A percentile compares a stretch with the other conserved stretches of the same genome.
phyloP scores from a whole-genome alignment of 2,329 filamentous ascomycete species.

The Venturia aucupariae region DNA sequence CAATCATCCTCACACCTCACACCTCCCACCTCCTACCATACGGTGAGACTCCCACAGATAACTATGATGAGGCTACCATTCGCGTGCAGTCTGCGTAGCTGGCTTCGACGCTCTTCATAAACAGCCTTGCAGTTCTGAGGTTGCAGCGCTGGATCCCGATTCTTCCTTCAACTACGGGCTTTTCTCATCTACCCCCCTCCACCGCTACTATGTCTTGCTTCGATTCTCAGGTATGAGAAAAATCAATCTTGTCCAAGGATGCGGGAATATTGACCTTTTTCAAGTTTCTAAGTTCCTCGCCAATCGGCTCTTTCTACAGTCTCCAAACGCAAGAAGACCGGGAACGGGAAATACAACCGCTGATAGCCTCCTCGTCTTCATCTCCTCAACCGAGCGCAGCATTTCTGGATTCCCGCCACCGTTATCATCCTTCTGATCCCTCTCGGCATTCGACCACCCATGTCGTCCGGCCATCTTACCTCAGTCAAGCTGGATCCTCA shows the following conservation, averaged over 20 bases:
- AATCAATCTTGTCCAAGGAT: neutral
- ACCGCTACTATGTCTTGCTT: neutral
- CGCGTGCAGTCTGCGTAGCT: neutral
- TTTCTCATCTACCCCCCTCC: too few species aligned
- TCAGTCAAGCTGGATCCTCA: neutral
- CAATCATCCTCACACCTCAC: neutral
- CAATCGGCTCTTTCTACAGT: conserved; percentile 10
- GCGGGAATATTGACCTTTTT: neutral
- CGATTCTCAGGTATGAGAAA: neutral
- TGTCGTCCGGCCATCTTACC: neutral
- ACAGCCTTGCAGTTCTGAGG: neutral
- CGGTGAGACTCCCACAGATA: neutral
- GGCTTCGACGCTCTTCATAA: neutral
- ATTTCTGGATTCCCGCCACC: neutral
- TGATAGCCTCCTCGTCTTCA: conserved; percentile 10
- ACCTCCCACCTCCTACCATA: neutral
- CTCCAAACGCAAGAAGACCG: neutral
- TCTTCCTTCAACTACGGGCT: too few species aligned
- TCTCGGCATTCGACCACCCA: neutral
- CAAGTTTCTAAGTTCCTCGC: conserved; percentile 11
- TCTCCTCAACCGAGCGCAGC: neutral
- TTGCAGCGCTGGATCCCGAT: neutral
- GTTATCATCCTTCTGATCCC: neutral
- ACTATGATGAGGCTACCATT: neutral
- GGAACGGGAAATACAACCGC: neutral